Conservation (phyloP, 2,329 filamentous ascomycete species). For the Orbilia quercus region DNA sequence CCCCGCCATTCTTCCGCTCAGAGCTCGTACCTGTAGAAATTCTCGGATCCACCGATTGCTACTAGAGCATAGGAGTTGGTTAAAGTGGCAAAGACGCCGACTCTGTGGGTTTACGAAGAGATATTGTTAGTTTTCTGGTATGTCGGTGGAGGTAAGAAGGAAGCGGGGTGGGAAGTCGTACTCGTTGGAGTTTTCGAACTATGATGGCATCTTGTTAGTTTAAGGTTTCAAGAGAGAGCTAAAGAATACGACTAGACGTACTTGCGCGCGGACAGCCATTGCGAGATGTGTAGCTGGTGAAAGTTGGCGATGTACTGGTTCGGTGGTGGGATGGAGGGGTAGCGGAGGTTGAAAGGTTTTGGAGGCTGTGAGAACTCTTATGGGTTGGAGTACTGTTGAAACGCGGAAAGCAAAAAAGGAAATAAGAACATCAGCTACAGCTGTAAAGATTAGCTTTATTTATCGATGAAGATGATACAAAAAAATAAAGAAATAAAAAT, state of each 20-base stretch:
- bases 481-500: constrained; percentile 11
- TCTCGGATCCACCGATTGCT: constrained; percentile 93
- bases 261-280: constrained; percentile 58
- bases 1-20: constrained; percentile 28
- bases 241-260: constrained; percentile 24
- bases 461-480: constrained; percentile 10
- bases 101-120: constrained; percentile 69
- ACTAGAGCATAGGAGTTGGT: constrained; percentile 98
- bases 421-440: constrained; percentile 10
- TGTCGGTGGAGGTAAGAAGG: constrained; percentile 2
- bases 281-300: constrained; percentile 24
- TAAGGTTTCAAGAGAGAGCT: not conserved
- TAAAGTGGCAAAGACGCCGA: constrained; percentile 95
- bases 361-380: constrained; percentile 12
- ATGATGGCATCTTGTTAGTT: constrained; percentile 44
- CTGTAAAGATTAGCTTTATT: not conserved
- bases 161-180: constrained; percentile 66
- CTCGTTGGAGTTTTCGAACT: constrained; percentile 94
- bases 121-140: constrained; percentile 56
- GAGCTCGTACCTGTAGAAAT: constrained; percentile 87
- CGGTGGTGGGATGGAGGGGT: constrained; percentile 32
- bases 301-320: constrained; percentile 6
- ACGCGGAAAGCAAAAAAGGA: not conserved
- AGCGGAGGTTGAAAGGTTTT: not conserved
- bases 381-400: not conserved